phyloP scores from a whole-genome alignment of 768 basidiomycete genomes.

The Tylopilus cervinicoccineus region DNA sequence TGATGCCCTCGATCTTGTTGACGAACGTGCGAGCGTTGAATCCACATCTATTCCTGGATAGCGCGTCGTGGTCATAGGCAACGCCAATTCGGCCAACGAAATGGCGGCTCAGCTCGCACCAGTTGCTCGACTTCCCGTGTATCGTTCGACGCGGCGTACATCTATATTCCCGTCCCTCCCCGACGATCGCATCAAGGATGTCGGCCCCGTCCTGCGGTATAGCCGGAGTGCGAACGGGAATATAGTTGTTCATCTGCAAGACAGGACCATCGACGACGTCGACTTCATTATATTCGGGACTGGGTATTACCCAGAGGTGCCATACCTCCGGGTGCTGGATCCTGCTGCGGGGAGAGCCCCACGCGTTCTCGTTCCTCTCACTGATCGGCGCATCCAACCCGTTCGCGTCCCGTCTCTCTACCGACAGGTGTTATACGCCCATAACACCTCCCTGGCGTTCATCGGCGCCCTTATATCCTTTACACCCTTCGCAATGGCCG shows the following conservation, averaged over 20 bases:
- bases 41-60: slow-evolving; percentile 10
- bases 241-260: slow-evolving; percentile 34
- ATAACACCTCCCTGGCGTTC: slow-evolving; percentile 45
- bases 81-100: slow-evolving; percentile 52
- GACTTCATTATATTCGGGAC: slow-evolving; percentile 45
- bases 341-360: slow-evolving; percentile 11
- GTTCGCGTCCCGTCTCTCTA: slow-evolving; percentile 43
- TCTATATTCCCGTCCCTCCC: slow-evolving; percentile 42
- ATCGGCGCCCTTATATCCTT: slow-evolving; percentile 40
- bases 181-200: slow-evolving; percentile 40
- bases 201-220: slow-evolving; percentile 39
- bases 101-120: slow-evolving; percentile 44
- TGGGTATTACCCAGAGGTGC: slow-evolving; percentile 41
- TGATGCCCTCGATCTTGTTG: background rate
- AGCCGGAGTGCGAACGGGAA: slow-evolving; percentile 17
- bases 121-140: slow-evolving; percentile 38
- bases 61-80: slow-evolving; percentile 46
- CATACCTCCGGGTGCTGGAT: slow-evolving; percentile 36
- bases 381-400: slow-evolving; percentile 25
- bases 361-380: slow-evolving; percentile 25
- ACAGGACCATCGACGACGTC: slow-evolving; percentile 36
- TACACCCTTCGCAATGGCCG: slow-evolving; percentile 47
- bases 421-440: slow-evolving; percentile 43
- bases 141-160: slow-evolving; percentile 43
- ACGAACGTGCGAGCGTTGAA: background rate